These are phyloP conservation scores for Colletotrichum sp. DNA, from an alignment of 2,329 filamentous ascomycete species.

Conservation along the genomic window DNA sequence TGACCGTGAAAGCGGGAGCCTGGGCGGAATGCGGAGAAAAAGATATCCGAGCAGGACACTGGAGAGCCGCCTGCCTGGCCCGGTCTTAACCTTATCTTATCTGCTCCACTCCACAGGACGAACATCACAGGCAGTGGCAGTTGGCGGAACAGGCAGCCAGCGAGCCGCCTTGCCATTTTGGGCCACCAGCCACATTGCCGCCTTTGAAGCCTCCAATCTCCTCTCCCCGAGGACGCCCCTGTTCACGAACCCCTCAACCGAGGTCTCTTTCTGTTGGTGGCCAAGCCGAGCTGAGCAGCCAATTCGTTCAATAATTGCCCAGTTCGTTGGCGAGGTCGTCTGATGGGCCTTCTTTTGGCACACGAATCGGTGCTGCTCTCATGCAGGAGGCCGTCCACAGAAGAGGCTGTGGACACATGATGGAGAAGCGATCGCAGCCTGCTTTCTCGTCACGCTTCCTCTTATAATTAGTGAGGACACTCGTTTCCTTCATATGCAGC, in stretches of 20 bases:
- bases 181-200: neutral
- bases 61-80: neutral
- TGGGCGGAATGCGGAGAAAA: slow-evolving; percentile 15
- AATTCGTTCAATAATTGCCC: neutral
- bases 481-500: neutral
- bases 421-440: neutral
- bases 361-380: neutral
- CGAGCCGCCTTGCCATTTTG: neutral
- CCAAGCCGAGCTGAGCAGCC: neutral
- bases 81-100: slow-evolving; percentile 8
- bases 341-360: neutral
- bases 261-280: neutral
- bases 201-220: neutral
- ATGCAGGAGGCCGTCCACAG: neutral
- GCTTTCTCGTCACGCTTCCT: neutral
- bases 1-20: no score
- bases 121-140: neutral
- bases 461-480: neutral
- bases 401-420: neutral
- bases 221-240: neutral
- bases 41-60: neutral
- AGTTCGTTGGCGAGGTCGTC: neutral
- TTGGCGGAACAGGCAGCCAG: neutral
- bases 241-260: neutral
- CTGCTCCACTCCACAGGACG: neutral